phyloP scores from a whole-genome alignment of 2,329 filamentous ascomycete genomes.

The Trichoderma koningiopsis region DNA sequence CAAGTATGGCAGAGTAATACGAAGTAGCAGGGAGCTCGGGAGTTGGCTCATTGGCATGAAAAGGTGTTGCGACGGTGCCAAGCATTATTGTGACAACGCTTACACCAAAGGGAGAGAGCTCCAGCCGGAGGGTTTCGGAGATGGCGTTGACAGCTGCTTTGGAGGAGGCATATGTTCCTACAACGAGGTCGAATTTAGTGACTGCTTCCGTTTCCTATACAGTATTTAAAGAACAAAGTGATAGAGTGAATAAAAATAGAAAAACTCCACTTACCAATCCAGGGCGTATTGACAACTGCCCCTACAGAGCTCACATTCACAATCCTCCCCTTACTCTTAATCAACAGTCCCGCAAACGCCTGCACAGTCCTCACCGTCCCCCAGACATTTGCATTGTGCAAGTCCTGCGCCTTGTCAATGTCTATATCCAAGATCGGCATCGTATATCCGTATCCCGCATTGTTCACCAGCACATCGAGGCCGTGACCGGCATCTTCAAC shows the following conservation, averaged over 20 bases:
- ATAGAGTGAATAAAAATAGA: not conserved
- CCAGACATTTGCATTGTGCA: slow-evolving; percentile 39
- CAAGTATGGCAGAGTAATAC: slow-evolving; percentile 6
- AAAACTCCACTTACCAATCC: slow-evolving; percentile 27
- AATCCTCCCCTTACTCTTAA: slow-evolving; percentile 33
- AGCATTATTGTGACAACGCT: slow-evolving; percentile 29
- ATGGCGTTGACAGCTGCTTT: slow-evolving; percentile 27
- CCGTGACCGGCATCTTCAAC: slow-evolving; percentile 22
- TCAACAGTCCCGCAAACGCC: slow-evolving; percentile 34
- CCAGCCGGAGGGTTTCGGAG: slow-evolving; percentile 33
- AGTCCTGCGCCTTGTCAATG: slow-evolving; percentile 30
- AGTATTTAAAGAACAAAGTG: no score
- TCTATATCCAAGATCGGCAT: slow-evolving; percentile 35
- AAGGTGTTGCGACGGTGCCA: slow-evolving; percentile 11
- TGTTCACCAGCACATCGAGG: slow-evolving; percentile 39
- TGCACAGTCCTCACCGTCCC: slow-evolving; percentile 35
- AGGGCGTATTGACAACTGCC: slow-evolving; percentile 32
- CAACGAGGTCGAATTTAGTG: not conserved
- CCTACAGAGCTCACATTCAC: slow-evolving; percentile 38
- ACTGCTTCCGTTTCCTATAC: not conserved
- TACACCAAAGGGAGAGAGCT: slow-evolving; percentile 34
- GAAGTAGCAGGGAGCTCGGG: slow-evolving; percentile 16
- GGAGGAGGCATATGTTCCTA: slow-evolving; percentile 25
- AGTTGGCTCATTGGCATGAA: slow-evolving; percentile 13
- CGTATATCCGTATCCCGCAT: slow-evolving; percentile 35